phyloP scores from a whole-genome alignment of 2,329 filamentous ascomycete genomes.

The Sporothrix dimorphospora region DNA sequence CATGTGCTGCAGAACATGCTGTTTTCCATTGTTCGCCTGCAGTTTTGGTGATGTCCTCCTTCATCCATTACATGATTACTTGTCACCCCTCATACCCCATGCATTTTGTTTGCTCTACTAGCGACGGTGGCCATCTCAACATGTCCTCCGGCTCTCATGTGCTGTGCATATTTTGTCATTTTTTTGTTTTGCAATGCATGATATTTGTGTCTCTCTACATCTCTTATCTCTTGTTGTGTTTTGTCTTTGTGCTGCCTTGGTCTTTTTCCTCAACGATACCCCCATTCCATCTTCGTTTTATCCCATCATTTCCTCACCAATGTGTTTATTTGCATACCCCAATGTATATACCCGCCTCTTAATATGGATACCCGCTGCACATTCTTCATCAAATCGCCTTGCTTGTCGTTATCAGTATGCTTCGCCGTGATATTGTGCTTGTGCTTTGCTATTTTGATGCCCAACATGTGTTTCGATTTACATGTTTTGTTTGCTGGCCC shows the following conservation, averaged over 20 bases:
- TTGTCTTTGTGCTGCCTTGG: neutral
- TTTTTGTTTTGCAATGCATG: no score
- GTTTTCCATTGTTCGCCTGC: slow-evolving; percentile 68
- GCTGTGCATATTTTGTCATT: neutral
- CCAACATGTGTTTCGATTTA: neutral
- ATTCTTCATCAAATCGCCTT: neutral
- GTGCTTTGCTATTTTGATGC: neutral
- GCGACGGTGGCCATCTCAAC: slow-evolving; percentile 9
- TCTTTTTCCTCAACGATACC: slow-evolving; percentile 25
- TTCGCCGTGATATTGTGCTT: neutral
- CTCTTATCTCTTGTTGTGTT: neutral
- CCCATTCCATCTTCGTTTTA: neutral
- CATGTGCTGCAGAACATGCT: slow-evolving; percentile 74
- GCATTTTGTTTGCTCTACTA: neutral
- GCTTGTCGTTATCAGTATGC: neutral
- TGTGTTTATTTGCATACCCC: slow-evolving; percentile 14
- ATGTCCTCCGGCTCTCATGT: slow-evolving; percentile 17
- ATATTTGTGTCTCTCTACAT: neutral
- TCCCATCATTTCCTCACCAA: neutral
- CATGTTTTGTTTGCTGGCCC: neutral
- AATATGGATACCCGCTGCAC: neutral
- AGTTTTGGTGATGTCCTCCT: slow-evolving; percentile 49
- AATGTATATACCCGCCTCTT: neutral
- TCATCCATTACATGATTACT: neutral
- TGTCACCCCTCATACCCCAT: neutral